Evolutionary conservation across 2,329 filamentous ascomycete genomes (phyloP).

Genomic region (Fusarium nygamai): DNA sequence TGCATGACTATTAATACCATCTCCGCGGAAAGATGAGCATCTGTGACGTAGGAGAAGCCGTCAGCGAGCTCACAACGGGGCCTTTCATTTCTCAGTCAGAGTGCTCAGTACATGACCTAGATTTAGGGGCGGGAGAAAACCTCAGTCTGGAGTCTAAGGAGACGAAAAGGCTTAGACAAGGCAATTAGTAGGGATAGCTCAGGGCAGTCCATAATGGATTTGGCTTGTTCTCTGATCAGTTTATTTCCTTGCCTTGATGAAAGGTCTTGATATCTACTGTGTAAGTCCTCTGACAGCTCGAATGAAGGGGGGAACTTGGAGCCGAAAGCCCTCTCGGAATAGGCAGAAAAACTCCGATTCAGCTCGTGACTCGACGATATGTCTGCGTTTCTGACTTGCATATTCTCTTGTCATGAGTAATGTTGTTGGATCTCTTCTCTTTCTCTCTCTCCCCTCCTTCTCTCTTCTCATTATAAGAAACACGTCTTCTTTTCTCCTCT

Average conservation of each 20-base stretch:
- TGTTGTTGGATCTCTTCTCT: not conserved
- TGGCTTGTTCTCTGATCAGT: not conserved
- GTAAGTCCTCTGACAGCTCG: not conserved
- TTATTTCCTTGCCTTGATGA: not conserved
- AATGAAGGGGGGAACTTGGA: not conserved
- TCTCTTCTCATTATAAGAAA: not conserved
- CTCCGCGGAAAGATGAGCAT: conserved; percentile 4
- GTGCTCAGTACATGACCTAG: not conserved
- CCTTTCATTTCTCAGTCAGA: not conserved
- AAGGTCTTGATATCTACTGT: not conserved
- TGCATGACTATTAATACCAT: not conserved
- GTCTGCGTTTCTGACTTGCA: not conserved
- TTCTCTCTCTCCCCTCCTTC: not conserved
- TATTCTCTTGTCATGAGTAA: not conserved
- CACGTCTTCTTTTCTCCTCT: not conserved
- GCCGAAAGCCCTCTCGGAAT: not conserved
- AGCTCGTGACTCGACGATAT: not conserved
- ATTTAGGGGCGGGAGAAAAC: not conserved
- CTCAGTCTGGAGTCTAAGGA: not conserved
- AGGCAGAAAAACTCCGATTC: not conserved
- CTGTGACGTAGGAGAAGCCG: conserved; percentile 2
- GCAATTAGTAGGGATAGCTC: not conserved
- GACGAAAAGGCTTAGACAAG: not conserved
- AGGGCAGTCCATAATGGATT: not conserved
- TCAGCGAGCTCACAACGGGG: not conserved